phyloP scores from a whole-genome alignment of 179 eudicot genomes.

The Sideroxylon spinosum region DNA sequence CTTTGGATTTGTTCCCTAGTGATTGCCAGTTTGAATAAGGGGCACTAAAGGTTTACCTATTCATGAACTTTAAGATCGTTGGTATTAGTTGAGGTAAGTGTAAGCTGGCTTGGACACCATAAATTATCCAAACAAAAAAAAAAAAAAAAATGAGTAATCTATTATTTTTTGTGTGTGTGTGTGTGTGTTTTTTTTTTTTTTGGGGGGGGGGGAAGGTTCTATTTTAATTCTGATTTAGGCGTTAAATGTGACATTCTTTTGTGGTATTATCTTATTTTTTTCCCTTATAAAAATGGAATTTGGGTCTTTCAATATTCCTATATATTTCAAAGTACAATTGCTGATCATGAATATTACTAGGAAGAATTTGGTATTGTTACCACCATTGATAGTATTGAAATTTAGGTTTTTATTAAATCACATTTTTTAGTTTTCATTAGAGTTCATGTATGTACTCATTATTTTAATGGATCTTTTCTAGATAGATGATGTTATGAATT shows the following conservation, averaged over 20 bases:
- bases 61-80: no score
- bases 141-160: no score
- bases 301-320: not conserved
- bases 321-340: not conserved
- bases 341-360: not conserved
- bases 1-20: no score
- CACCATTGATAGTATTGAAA: not conserved
- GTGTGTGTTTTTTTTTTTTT: no score
- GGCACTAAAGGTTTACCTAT: no score
- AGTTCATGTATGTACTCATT: not conserved
- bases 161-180: no score
- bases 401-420: not conserved
- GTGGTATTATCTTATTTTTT: not conserved
- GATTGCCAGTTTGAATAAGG: no score
- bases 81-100: no score
- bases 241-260: not conserved
- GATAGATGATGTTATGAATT: not conserved
- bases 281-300: not conserved
- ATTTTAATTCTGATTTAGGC: not conserved
- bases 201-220: not conserved
- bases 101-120: no score
- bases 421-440: not conserved
- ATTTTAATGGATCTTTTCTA: not conserved
- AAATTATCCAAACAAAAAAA: no score
- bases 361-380: not conserved